Evolutionary conservation across 225 moss, liverwort and hornwort genomes (phyloP), one percentile per base, ranked within the genome.

Genomic region (Polytrichum commune): DNA sequence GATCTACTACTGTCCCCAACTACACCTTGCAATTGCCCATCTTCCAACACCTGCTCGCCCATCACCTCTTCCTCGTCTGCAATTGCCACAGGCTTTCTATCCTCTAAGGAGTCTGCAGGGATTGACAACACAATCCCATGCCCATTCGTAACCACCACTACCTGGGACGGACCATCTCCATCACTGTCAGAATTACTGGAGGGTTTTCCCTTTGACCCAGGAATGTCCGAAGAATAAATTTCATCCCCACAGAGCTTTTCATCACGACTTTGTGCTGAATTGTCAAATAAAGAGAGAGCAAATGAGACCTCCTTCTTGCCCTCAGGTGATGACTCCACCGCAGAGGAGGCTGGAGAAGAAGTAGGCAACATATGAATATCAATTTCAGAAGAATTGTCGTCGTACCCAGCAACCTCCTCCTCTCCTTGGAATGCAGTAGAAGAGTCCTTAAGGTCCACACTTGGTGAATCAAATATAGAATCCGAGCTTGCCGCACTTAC

Each of bases 251-350:
- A 3, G 4, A 27, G 27, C n/a, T 63, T 64, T 54, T 63, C 28
- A 25, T 22, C n/a, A 2, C 6, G 19, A 54, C 64, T 38, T 19
- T 28, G 29, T n/a, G 54, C 8, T 8, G 72, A 54, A 4, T 26
- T 19, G 4, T 53, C 33, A 53, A 7, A 20, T 18, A n/a, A 8
- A 63, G 62, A 38, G 19, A 25, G 7, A 72, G 71, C 71, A 65
- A 73, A 73, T 4, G 73, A 73, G 6, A 73, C 73, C 73, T 55
- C 64, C 54, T 65, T 73, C 29, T 55, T 64, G 73, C 64, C 22
- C 7, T 64, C 64, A 10, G 63, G 18, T 4, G 53, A 55, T 26
- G 62, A 28, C 9, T 23, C 73, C 24, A 64, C 63, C 27, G 35
- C 18, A 62, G 24, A 24, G 5, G 38, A 62, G 63, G 35, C 62